A percentile compares a stretch with the other conserved stretches of the same genome.
Conservation (phyloP, 208 protist genomes). For the Leishmania arabica region DNA sequence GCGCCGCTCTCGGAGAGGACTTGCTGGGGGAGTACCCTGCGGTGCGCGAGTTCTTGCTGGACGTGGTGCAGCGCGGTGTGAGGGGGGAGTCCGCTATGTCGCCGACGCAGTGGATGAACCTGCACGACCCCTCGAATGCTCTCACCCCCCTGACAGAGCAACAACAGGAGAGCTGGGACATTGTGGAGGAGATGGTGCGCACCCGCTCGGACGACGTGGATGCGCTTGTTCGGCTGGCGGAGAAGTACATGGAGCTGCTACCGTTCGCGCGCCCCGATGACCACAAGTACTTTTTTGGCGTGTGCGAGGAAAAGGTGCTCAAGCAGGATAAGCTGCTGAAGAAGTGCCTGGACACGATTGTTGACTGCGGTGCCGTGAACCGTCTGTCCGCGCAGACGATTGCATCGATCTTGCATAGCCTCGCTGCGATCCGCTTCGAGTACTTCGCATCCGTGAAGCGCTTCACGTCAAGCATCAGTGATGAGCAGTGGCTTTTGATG, state of each 20-base stretch:
- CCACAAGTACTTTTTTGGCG: constrained; percentile 84
- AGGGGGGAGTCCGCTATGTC: constrained; percentile 46
- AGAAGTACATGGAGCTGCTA: constrained; percentile 61
- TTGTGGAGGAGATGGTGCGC: constrained; percentile 71
- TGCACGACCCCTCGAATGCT: constrained; percentile 69
- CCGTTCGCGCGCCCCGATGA: constrained; percentile 75
- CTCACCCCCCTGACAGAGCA: constrained; percentile 53
- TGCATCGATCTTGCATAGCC: constrained; percentile 72
- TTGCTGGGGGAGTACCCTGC: constrained; percentile 47
- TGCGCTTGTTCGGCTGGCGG: constrained; percentile 43
- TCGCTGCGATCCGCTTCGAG: constrained; percentile 71
- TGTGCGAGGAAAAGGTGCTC: constrained; percentile 85
- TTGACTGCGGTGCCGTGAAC: constrained; percentile 40
- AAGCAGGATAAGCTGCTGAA: constrained; percentile 86
- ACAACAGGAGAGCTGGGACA: constrained; percentile 64
- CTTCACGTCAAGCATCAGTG: constrained; percentile 58
- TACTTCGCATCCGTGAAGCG: constrained; percentile 71
- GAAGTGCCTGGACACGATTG: constrained; percentile 63
- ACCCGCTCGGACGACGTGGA: constrained; percentile 59
- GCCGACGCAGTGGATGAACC: constrained; percentile 77
- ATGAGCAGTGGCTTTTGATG: constrained; percentile 84
- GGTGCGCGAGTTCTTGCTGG: constrained; percentile 51
- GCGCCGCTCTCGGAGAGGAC: constrained; percentile 50
- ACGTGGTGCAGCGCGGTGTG: constrained; percentile 38
- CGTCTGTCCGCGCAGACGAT: constrained; percentile 67